phyloP scores from a whole-genome alignment of 2,329 filamentous ascomycete genomes.

The Fusarium goolgardi region DNA sequence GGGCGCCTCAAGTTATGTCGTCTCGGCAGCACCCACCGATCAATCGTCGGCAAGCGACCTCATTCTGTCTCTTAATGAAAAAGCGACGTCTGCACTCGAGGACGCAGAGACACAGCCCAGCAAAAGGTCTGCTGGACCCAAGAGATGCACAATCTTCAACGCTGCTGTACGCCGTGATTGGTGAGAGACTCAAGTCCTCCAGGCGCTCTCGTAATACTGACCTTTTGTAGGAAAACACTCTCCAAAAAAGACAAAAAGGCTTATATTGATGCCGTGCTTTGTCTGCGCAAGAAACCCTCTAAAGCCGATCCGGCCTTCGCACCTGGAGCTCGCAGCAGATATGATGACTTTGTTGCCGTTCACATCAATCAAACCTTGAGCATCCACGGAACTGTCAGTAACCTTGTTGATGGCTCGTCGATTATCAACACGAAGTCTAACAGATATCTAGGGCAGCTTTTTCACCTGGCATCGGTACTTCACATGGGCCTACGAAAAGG shows the following conservation, averaged over 20 bases:
- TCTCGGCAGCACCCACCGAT: conserved; percentile 2
- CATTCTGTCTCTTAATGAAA: not conserved
- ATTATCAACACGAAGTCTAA: not conserved
- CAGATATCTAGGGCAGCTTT: not conserved
- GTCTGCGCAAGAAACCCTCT: conserved; percentile 4
- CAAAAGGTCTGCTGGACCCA: not conserved
- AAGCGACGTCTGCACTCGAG: not conserved
- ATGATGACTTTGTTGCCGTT: conserved; percentile 22
- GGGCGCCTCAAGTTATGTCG: not conserved
- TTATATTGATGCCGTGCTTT: conserved; percentile 4
- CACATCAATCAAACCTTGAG: conserved; percentile 17
- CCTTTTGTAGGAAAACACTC: not conserved
- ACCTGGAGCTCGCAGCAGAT: conserved; percentile 10
- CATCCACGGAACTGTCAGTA: conserved; percentile 9
- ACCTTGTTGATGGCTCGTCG: fast-evolving
- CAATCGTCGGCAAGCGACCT: not conserved
- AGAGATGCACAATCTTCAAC: conserved; percentile 10
- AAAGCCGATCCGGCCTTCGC: conserved; percentile 11
- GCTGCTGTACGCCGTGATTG: conserved; percentile 5
- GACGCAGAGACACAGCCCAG: fast-evolving
- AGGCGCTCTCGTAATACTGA: fast-evolving
- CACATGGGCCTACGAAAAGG: conserved; percentile 13
- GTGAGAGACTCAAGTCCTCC: fast-evolving
- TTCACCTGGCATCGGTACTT: conserved; percentile 24
- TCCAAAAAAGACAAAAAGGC: conserved; percentile 12